Evolutionary conservation across 2,329 filamentous ascomycete species (phyloP).

Genomic region (Dactylellina leptospora): DNA sequence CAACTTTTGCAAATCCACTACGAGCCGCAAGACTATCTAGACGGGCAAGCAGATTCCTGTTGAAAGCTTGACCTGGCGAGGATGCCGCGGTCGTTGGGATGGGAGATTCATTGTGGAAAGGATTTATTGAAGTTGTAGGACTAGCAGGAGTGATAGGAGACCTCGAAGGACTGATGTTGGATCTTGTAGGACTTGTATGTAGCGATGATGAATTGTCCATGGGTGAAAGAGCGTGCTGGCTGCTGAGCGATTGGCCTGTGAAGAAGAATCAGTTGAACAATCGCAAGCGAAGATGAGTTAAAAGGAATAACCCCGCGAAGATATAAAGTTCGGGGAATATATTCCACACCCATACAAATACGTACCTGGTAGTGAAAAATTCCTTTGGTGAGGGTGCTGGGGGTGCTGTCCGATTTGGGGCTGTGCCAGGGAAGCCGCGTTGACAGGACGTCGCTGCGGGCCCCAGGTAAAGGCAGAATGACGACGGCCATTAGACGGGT

Average conservation of each 20-base stretch:
- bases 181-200: constrained; percentile 20
- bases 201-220: constrained; percentile 30
- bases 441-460: constrained; percentile 40
- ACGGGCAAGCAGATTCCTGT: constrained; percentile 4
- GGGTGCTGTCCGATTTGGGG: constrained; percentile 23
- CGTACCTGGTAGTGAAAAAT: constrained; percentile 45
- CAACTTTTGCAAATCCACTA: constrained; percentile 27
- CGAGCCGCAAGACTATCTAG: constrained; percentile 34
- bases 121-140: constrained; percentile 10
- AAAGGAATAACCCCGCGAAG: too few species aligned
- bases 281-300: too few species aligned
- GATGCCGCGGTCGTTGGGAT: constrained; percentile 9
- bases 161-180: constrained; percentile 2
- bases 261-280: too few species aligned
- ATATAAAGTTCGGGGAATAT: not conserved
- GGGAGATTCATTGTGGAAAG: constrained; percentile 10
- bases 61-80: constrained; percentile 3
- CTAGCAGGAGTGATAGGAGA: constrained; percentile 18
- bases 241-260: constrained; percentile 16
- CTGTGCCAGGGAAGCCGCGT: constrained; percentile 48
- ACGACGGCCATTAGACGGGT: constrained; percentile 36
- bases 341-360: not conserved
- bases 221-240: constrained; percentile 11
- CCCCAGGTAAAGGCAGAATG: constrained; percentile 41
- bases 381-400: constrained; percentile 35